A percentile compares a stretch with the other conserved stretches of the same genome.
Evolutionary conservation across 2,329 filamentous ascomycete genomes (phyloP).

Genomic region (Lachnellula cervina): DNA sequence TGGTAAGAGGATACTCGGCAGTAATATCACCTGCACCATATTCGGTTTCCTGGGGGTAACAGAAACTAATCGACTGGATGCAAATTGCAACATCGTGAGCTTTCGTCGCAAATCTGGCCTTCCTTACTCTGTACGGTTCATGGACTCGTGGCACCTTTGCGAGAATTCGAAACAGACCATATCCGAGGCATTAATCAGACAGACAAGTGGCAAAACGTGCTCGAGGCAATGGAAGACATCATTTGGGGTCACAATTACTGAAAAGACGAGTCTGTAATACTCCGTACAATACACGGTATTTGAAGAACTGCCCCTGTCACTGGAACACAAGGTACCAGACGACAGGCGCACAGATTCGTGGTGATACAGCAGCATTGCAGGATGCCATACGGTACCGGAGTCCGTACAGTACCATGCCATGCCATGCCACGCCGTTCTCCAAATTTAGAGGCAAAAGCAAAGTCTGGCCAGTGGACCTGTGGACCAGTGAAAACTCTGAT

Average conservation of each 20-base stretch:
- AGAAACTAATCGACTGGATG: slow-evolving; percentile 12
- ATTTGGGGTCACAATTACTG: slow-evolving; percentile 1
- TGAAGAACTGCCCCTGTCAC: background rate
- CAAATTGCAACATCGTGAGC: slow-evolving; percentile 7
- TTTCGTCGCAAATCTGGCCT: slow-evolving; percentile 15
- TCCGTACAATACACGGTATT: too few species aligned
- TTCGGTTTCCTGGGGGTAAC: slow-evolving; percentile 5
- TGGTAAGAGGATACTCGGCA: slow-evolving; percentile 2
- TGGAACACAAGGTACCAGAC: background rate
- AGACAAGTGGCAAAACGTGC: slow-evolving; percentile 17
- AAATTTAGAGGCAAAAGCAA: background rate
- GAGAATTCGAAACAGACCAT: slow-evolving; percentile 1
- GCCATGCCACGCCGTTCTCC: background rate
- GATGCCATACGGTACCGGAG: background rate
- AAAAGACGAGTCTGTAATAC: too few species aligned
- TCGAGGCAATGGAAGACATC: slow-evolving; percentile 17
- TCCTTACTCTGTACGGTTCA: slow-evolving; percentile 1
- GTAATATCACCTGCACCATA: background rate
- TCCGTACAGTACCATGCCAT: background rate
- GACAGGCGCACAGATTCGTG: background rate
- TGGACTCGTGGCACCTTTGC: background rate
- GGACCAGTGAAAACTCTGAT: slow-evolving; percentile 16
- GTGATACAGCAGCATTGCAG: background rate
- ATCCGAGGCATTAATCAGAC: background rate
- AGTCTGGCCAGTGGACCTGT: background rate